Evolutionary conservation across 768 basidiomycete species (phyloP).

Genomic region (Hericium erinaceus): DNA sequence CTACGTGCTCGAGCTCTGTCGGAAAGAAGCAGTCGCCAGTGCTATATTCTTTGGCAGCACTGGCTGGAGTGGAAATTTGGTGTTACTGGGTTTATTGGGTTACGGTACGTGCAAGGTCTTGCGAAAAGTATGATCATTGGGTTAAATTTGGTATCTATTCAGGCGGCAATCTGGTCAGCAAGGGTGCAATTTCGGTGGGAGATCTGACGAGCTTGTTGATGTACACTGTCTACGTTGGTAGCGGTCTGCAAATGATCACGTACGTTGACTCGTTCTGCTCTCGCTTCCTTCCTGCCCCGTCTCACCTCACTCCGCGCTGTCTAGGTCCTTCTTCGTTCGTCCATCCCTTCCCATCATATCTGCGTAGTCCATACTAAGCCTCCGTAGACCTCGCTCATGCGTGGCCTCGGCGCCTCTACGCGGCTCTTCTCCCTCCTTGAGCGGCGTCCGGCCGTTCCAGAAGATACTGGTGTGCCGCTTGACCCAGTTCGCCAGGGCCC

Average conservation of each 20-base stretch:
- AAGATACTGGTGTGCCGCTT: slow-evolving; percentile 51
- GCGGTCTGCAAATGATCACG: slow-evolving; percentile 73
- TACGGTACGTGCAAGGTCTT: slow-evolving; percentile 51
- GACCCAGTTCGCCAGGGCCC: slow-evolving; percentile 49
- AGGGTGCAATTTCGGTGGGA: slow-evolving; percentile 83
- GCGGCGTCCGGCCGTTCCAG: slow-evolving; percentile 63
- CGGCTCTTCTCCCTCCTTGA: slow-evolving; percentile 94
- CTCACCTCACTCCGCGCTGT: not conserved
- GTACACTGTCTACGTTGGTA: slow-evolving; percentile 86
- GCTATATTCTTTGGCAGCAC: slow-evolving; percentile 91
- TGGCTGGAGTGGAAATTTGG: slow-evolving; percentile 90
- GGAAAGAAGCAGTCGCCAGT: slow-evolving; percentile 82
- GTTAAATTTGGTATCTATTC: not conserved
- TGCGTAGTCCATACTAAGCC: not conserved
- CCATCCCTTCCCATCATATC: slow-evolving; percentile 1
- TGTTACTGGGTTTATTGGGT: slow-evolving; percentile 78
- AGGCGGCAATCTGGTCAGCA: slow-evolving; percentile 89
- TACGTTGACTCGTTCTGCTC: slow-evolving; percentile 25
- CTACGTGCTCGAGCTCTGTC: slow-evolving; percentile 62
- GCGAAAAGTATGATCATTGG: not conserved
- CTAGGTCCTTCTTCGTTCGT: slow-evolving; percentile 11
- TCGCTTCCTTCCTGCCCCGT: not conserved
- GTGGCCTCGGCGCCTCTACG: slow-evolving; percentile 85
- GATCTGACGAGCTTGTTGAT: slow-evolving; percentile 83
- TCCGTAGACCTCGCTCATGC: slow-evolving; percentile 83